These are phyloP conservation scores for Neophaeococcomyces aloes DNA, from an alignment of 2,329 filamentous ascomycete species.

Conservation along the genomic window DNA sequence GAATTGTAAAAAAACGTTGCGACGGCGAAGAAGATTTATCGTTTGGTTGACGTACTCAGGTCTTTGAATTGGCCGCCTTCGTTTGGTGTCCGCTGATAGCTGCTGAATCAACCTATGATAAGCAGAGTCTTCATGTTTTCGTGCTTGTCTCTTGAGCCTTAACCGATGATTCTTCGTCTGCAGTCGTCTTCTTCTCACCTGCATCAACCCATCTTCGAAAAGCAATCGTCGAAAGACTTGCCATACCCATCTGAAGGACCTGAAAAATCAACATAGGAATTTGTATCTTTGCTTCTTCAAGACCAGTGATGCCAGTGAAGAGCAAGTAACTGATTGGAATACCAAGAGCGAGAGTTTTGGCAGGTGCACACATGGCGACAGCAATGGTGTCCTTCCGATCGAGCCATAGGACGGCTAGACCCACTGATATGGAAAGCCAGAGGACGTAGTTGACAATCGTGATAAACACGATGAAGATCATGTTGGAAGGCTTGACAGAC, in stretches of 20 bases:
- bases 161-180: not conserved
- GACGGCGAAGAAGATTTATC: too few relatives aligned
- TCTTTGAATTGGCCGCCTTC: too few relatives aligned
- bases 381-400: conserved; percentile 54
- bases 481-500: conserved; percentile 47
- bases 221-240: conserved; percentile 32
- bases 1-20: too few relatives aligned
- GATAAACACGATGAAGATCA: conserved; percentile 58
- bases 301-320: conserved; percentile 47
- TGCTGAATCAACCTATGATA: not conserved
- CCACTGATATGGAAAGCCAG: conserved; percentile 53
- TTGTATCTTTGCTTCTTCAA: conserved; percentile 49
- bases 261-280: conserved; percentile 53
- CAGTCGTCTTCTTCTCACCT: conserved; percentile 9
- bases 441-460: conserved; percentile 53
- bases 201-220: conserved; percentile 33
- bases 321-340: conserved; percentile 60
- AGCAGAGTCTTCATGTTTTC: not conserved
- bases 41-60: too few relatives aligned
- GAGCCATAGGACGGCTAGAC: conserved; percentile 44
- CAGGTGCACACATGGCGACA: conserved; percentile 62
- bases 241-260: conserved; percentile 34
- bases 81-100: not conserved
- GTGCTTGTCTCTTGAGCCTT: not conserved
- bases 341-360: conserved; percentile 61